A percentile compares a stretch with the other conserved stretches of the same genome.
These are phyloP conservation scores for Talaromyces stipitatus DNA, from an alignment of 495 filamentous ascomycete genomes.

Conservation along the genomic window DNA sequence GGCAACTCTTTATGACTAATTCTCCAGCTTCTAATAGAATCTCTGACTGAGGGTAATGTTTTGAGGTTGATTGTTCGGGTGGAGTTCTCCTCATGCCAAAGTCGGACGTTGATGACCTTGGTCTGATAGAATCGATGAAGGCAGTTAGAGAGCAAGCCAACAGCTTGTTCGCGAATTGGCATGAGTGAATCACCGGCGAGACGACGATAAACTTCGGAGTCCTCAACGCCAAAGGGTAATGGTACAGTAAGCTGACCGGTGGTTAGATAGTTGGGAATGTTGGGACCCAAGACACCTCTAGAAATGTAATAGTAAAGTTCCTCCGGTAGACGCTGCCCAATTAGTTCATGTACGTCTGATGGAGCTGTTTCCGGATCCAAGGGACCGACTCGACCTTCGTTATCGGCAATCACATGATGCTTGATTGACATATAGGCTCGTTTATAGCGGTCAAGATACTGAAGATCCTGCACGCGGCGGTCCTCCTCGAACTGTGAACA, in stretches of 20 bases:
- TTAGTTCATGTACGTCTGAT: conserved; percentile 76
- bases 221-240: conserved; percentile 74
- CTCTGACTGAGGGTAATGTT: conserved; percentile 49
- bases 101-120: conserved; percentile 64
- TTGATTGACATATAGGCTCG: conserved; percentile 76
- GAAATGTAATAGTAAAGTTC: conserved; percentile 92
- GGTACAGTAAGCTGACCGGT: conserved; percentile 66
- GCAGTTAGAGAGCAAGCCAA: conserved; percentile 66
- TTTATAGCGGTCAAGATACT: conserved; percentile 78
- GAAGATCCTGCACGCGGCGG: conserved; percentile 55
- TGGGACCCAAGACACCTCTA: conserved; percentile 68
- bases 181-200: conserved; percentile 67
- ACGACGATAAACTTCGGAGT: conserved; percentile 69
- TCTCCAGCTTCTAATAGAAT: conserved; percentile 65
- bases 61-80: conserved; percentile 60
- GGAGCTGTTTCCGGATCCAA: conserved; percentile 63
- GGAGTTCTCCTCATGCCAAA: conserved; percentile 76
- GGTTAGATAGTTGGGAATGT: conserved; percentile 72
- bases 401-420: conserved; percentile 75
- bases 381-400: conserved; percentile 65
- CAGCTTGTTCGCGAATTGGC: conserved; percentile 62
- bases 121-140: conserved; percentile 74
- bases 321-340: conserved; percentile 79
- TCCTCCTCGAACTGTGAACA: conserved; percentile 68
- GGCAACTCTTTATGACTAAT: conserved; percentile 47